These are phyloP conservation scores for Colletotrichum tropicicola DNA, from an alignment of 2,329 filamentous ascomycete genomes.

Conservation along the genomic window DNA sequence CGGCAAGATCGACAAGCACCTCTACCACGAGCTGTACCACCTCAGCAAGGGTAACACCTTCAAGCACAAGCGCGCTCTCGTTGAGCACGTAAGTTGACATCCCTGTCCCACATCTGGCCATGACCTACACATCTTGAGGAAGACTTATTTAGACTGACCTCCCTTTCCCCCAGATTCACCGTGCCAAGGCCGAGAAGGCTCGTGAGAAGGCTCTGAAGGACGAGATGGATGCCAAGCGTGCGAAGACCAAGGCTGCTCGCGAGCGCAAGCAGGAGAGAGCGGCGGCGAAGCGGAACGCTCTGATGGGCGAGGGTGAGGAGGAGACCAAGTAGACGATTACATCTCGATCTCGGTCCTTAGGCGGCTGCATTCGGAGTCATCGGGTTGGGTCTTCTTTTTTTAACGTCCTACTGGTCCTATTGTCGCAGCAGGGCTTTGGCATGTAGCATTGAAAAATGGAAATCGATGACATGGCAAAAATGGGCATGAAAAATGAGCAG, in stretches of 20 bases:
- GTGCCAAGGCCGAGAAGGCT: conserved; percentile 99
- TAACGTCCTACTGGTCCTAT: conserved; percentile 54
- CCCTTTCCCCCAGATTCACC: conserved; percentile 82
- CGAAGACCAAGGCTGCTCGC: conserved; percentile 99
- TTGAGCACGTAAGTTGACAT: conserved; percentile 92
- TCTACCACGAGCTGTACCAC: conserved; percentile 99
- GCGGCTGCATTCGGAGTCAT: conserved; percentile 69
- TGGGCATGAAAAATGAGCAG: conserved; percentile 33
- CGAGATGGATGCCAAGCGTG: conserved; percentile 99
- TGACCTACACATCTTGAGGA: conserved; percentile 26
- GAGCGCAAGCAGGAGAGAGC: conserved; percentile 97
- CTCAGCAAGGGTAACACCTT: conserved; percentile 99
- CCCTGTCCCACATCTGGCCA: conserved; percentile 2
- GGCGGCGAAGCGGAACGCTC: conserved; percentile 87
- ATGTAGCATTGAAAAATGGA: conserved; percentile 67
- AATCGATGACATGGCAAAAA: conserved; percentile 44
- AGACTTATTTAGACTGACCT: conserved; percentile 12
- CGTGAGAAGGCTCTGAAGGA: conserved; percentile 97
- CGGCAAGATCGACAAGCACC: conserved; percentile 99
- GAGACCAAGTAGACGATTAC: conserved; percentile 57
- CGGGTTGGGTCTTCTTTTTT: conserved; percentile 62
- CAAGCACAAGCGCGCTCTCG: conserved; percentile 99
- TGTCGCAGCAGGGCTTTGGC: conserved; percentile 62
- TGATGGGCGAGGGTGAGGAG: conserved; percentile 76
- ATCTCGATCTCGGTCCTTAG: conserved; percentile 56